Percentiles rank a stretch among this genome's conserved stretches.
These are phyloP conservation scores for Wickerhamomyces chambardii DNA, from an alignment of 805 yeast genomes.

Conservation along the genomic window DNA sequence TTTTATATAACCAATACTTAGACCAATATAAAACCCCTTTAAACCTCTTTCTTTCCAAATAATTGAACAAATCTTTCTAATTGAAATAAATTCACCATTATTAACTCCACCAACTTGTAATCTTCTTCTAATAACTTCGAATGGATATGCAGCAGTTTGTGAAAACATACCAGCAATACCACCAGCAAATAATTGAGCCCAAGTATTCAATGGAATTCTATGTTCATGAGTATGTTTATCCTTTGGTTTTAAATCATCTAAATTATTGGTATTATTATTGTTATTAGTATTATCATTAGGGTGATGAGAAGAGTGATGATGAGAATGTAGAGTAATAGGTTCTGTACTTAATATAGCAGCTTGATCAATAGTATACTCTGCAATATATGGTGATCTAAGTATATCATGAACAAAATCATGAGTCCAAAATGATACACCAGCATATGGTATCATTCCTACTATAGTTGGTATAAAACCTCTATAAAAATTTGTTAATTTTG, in stretches of 20 bases:
- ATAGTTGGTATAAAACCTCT: slow-evolving; percentile 93
- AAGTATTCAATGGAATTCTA: slow-evolving; percentile 65
- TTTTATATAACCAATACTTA: slow-evolving; percentile 90
- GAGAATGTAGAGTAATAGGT: neutral
- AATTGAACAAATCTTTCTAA: slow-evolving; percentile 42
- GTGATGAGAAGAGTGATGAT: too few relatives aligned
- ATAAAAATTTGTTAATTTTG: slow-evolving; percentile 54
- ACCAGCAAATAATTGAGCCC: slow-evolving; percentile 94
- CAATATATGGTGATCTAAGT: slow-evolving; percentile 51
- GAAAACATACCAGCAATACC: slow-evolving; percentile 94
- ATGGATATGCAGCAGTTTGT: slow-evolving; percentile 95
- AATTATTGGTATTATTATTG: too few relatives aligned
- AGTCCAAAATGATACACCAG: slow-evolving; percentile 93
- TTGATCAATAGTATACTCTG: slow-evolving; percentile 37
- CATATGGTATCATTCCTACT: slow-evolving; percentile 94
- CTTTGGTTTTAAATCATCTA: too few relatives aligned
- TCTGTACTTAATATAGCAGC: neutral
- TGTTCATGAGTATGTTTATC: slow-evolving; percentile 16
- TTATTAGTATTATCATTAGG: too few relatives aligned
- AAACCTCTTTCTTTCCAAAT: slow-evolving; percentile 72
- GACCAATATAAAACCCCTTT: slow-evolving; percentile 87
- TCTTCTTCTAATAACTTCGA: slow-evolving; percentile 89
- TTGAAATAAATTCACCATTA: slow-evolving; percentile 44
- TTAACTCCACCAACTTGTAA: slow-evolving; percentile 92
- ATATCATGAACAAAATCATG: slow-evolving; percentile 89